phyloP scores from a whole-genome alignment of 2,329 filamentous ascomycete species.

The Alternaria angustiovoidea region DNA sequence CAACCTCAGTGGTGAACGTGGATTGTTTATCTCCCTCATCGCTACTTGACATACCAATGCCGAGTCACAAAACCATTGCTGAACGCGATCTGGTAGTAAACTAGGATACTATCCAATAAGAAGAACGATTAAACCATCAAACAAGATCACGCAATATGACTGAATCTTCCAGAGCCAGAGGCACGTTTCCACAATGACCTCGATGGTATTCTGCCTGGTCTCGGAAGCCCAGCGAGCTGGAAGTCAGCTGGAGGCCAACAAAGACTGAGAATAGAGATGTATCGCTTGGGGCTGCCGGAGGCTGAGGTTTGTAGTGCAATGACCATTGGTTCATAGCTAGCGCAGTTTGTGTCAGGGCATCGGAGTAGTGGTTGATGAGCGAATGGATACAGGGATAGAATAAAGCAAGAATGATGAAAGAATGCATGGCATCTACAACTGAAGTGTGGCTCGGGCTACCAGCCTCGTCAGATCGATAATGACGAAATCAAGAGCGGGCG shows the following conservation, averaged over 20 bases:
- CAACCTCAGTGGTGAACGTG: background rate
- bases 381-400: background rate
- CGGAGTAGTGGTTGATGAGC: background rate
- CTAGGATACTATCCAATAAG: background rate
- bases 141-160: no score
- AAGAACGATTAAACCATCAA: no score
- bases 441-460: background rate
- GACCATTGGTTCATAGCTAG: no score
- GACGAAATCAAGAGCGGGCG: background rate
- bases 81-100: background rate
- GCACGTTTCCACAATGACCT: background rate
- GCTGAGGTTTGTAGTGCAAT: no score
- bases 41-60: no score
- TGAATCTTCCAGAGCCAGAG: background rate
- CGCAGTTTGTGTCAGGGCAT: no score
- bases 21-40: background rate
- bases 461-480: background rate
- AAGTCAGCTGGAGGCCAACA: background rate
- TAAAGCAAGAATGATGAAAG: background rate
- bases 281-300: no score
- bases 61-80: no score
- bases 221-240: no score
- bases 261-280: background rate
- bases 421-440: background rate
- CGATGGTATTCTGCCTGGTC: no score